Percentiles rank a stretch among this genome's conserved stretches.
These are phyloP conservation scores for Stylonectria norvegica DNA, from an alignment of 2,329 filamentous ascomycete species.

Conservation along the genomic window DNA sequence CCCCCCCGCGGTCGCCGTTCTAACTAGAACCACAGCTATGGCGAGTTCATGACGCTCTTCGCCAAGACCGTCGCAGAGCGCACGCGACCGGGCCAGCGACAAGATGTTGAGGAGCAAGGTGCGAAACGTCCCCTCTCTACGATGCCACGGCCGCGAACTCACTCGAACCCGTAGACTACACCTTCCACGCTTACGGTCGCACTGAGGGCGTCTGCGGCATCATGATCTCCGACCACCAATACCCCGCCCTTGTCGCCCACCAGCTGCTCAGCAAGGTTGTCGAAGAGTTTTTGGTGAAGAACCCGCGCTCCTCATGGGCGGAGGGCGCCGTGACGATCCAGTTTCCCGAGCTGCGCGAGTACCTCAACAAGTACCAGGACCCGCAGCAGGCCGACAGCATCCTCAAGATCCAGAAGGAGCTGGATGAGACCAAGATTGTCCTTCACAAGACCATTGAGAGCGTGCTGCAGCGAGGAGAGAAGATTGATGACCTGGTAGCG, in stretches of 20 bases:
- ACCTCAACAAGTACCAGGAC: conserved; percentile 73
- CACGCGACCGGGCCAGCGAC: conserved; percentile 74
- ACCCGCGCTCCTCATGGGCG: conserved; percentile 68
- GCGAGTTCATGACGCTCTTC: conserved; percentile 77
- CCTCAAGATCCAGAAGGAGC: conserved; percentile 91
- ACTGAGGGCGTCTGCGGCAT: conserved; percentile 73
- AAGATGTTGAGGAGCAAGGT: conserved; percentile 82
- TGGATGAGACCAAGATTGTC: conserved; percentile 96
- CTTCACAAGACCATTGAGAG: conserved; percentile 95
- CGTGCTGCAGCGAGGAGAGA: conserved; percentile 84
- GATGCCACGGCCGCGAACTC: conserved; percentile 8
- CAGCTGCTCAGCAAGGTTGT: conserved; percentile 81
- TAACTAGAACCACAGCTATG: conserved; percentile 36
- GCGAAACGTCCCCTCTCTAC: conserved; percentile 18
- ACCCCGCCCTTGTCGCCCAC: conserved; percentile 76
- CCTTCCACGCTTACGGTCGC: conserved; percentile 74
- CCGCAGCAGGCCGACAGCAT: conserved; percentile 87
- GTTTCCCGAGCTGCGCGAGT: conserved; percentile 76
- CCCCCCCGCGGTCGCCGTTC: conserved; percentile 5
- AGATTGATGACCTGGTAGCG: conserved; percentile 88
- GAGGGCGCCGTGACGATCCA: conserved; percentile 51
- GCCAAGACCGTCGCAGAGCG: conserved; percentile 83
- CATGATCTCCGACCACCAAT: conserved; percentile 73
- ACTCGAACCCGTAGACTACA: conserved; percentile 50
- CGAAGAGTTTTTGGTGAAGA: conserved; percentile 78